Conservation (phyloP, 768 basidiomycete species). For the Leccinum variicolor region DNA sequence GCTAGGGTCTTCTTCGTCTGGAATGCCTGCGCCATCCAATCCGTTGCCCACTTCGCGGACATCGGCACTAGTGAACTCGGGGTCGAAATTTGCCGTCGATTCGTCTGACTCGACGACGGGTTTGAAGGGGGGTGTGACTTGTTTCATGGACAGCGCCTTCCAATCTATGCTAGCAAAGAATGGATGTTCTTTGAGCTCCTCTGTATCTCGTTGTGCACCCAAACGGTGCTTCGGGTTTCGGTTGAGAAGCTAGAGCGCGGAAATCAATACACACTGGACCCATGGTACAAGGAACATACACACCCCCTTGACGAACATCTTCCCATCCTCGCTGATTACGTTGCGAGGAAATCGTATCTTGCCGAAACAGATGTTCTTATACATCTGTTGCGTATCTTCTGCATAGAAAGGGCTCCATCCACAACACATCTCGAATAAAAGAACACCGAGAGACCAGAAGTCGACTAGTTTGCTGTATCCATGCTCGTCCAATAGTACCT, state of each 20-base stretch:
- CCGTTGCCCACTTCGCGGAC: slow-evolving; percentile 65
- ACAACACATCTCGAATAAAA: slow-evolving; percentile 99
- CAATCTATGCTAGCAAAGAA: slow-evolving; percentile 95
- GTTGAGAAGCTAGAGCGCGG: slow-evolving; percentile 74
- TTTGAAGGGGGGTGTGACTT: slow-evolving; percentile 96
- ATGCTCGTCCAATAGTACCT: slow-evolving; percentile 97
- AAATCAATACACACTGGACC: slow-evolving; percentile 13
- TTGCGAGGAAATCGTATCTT: slow-evolving; percentile 98
- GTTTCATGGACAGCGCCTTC: slow-evolving; percentile 79
- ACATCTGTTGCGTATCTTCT: slow-evolving; percentile 99
- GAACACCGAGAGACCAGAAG: slow-evolving; percentile 95
- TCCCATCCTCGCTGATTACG: slow-evolving; percentile 96
- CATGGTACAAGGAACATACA: slow-evolving; percentile 34
- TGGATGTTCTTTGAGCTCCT: slow-evolving; percentile 91
- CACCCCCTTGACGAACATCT: slow-evolving; percentile 98
- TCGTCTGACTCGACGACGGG: slow-evolving; percentile 98
- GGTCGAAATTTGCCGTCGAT: slow-evolving; percentile 96
- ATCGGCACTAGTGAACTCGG: slow-evolving; percentile 94
- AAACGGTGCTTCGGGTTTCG: slow-evolving; percentile 98
- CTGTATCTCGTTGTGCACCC: slow-evolving; percentile 86
- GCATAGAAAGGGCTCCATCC: slow-evolving; percentile 99
- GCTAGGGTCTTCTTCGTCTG: slow-evolving; percentile 64
- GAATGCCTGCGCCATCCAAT: slow-evolving; percentile 41
- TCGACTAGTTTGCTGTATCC: slow-evolving; percentile 99
- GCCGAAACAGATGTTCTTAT: slow-evolving; percentile 97